Conservation (phyloP, 2,329 filamentous ascomycete species). For the Phialophora verrucosa region DNA sequence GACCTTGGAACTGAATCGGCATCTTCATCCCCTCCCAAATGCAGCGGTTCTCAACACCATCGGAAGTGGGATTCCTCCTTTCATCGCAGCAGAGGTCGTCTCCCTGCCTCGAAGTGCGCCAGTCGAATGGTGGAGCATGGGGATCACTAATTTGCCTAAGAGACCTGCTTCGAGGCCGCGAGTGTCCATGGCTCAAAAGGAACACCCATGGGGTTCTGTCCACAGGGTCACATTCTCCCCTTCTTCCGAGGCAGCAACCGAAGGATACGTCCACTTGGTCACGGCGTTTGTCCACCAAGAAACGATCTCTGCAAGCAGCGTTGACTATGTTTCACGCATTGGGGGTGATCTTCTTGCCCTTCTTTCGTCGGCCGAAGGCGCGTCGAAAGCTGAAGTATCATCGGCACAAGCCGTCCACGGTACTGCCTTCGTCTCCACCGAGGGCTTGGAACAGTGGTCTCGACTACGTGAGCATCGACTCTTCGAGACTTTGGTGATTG, state of each 20-base stretch:
- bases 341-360: background rate
- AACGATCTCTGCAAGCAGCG: background rate
- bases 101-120: constrained; percentile 73
- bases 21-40: constrained; percentile 38
- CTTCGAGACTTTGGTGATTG: constrained; percentile 21
- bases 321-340: background rate
- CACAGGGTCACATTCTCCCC: constrained; percentile 5
- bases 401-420: constrained; percentile 24
- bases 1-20: constrained; percentile 26
- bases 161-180: constrained; percentile 10
- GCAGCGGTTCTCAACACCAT: constrained; percentile 37
- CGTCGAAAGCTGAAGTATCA: background rate
- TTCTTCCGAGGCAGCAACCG: background rate
- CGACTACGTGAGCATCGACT: constrained; percentile 4
- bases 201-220: constrained; percentile 21
- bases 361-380: background rate
- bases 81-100: constrained; percentile 77
- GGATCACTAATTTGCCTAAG: constrained; percentile 54
- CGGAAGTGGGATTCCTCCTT: constrained; percentile 60
- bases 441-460: constrained; percentile 17
- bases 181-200: constrained; percentile 6
- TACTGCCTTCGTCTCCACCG: constrained; percentile 28
- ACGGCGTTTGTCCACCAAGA: constrained; percentile 12
- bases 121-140: constrained; percentile 86
- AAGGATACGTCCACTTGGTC: constrained; percentile 16